Evolutionary conservation across 2,329 filamentous ascomycete species (phyloP), one percentile per base, ranked within the genome.

Genomic region (Penicillium sclerotigenum): DNA sequence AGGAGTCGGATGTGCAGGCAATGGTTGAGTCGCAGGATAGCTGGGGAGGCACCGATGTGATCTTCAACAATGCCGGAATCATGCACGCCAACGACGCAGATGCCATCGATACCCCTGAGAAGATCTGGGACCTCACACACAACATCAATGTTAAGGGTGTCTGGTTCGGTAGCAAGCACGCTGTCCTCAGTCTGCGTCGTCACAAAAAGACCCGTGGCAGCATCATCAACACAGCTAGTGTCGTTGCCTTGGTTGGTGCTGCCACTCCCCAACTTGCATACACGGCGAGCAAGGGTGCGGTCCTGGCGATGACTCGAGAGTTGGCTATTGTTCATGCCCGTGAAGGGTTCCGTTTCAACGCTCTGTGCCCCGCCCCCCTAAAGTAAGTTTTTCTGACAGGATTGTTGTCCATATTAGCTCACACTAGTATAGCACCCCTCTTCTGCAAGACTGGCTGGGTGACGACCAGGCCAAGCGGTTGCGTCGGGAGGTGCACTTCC

Each of bases 11-110:
- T 54, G 86, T 97, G 31, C 78, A 91, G 68, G 84, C 86, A 54
- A 85, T 89, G 71, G 81, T 96, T 50, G 87, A 89, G 64, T 77
- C 83, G 10, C 78, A 93, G 56, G 92, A 97, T 74, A 71, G 83
- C 55, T 95, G 90, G 89, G 92, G 92, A 69, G 92, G 92, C 42
- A 77, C 94, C 3, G 92, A 97, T 73, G 81, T 96, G 70, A 90
- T 96, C 68, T 97, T 96, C 86, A 97, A 97, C 85, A 97, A 97
- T 74, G 92, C 92, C 24, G 92, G 92, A 53, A 97, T 97, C 75
- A 97, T 97, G 92, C 92, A 96, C 78, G 87, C 85, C 46, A 81
- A 88, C 56, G 88, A 91, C 73, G 87, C 84, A 69, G 87, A 91
- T 73, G 91, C 92, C 47, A 79, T 95, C 72, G 84, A 88, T 72